Evolutionary conservation across 495 filamentous ascomycete species (phyloP).

Genomic region (Penicillium bialowiezense): DNA sequence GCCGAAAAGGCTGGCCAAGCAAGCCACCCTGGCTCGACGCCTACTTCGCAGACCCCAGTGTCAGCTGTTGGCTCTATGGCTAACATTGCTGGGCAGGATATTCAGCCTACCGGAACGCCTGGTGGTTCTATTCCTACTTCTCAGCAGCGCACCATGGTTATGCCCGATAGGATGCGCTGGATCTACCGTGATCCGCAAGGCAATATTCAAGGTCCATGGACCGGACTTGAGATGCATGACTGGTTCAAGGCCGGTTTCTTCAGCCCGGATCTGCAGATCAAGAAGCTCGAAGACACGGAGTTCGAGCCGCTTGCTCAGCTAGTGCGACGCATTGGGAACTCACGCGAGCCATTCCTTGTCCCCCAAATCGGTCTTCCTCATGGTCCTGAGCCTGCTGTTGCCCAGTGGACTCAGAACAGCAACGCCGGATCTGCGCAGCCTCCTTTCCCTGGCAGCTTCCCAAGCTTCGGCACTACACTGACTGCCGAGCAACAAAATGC

Average conservation of each 20-base stretch:
- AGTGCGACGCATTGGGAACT: constrained; percentile 95
- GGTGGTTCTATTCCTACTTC: constrained; percentile 59
- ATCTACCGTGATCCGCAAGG: constrained; percentile 95
- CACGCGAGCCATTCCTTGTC: constrained; percentile 93
- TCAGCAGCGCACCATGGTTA: constrained; percentile 91
- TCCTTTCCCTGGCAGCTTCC: constrained; percentile 92
- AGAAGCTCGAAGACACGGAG: constrained; percentile 86
- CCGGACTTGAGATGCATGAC: constrained; percentile 97
- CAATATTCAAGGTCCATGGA: constrained; percentile 88
- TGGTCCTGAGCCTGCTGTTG: constrained; percentile 56
- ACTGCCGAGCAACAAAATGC: constrained; percentile 98
- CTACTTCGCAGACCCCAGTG: constrained; percentile 40
- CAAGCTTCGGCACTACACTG: constrained; percentile 94
- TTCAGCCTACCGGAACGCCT: constrained; percentile 26
- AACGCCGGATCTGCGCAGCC: constrained; percentile 70
- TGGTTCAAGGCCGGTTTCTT: constrained; percentile 99
- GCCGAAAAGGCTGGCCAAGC: constrained; percentile 25
- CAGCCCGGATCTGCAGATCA: constrained; percentile 87
- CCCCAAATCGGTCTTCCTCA: constrained; percentile 94
- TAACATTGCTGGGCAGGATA: constrained; percentile 30
- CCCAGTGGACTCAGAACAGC: constrained; percentile 34
- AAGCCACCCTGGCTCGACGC: constrained; percentile 33
- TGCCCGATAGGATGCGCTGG: constrained; percentile 99
- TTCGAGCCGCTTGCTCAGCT: constrained; percentile 96
- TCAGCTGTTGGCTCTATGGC: constrained; percentile 44